Percentiles rank a stretch among this genome's conserved stretches.
Conservation (phyloP, 805 yeast species). For the Cyberlindnera maritima region DNA sequence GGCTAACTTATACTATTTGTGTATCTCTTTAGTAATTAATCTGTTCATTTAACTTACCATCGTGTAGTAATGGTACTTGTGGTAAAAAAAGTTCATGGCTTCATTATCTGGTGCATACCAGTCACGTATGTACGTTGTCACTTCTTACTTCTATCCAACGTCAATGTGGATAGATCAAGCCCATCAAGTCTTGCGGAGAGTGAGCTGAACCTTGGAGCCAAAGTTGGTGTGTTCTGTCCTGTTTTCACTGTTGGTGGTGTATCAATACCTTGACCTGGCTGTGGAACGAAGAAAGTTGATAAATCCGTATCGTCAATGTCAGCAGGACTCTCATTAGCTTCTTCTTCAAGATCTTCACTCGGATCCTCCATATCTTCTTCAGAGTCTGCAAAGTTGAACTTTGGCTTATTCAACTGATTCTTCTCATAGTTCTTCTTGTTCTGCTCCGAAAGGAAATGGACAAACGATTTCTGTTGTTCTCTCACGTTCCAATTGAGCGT, state of each 20-base stretch:
- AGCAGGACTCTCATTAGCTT: slow-evolving; percentile 25
- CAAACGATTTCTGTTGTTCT: slow-evolving; percentile 82
- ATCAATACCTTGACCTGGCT: slow-evolving; percentile 26
- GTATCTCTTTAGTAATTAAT: too few relatives aligned
- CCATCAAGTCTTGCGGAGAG: slow-evolving; percentile 6
- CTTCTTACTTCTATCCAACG: neutral
- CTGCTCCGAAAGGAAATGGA: slow-evolving; percentile 55
- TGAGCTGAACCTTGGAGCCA: slow-evolving; percentile 15
- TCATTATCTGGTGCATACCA: neutral
- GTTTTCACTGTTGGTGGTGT: slow-evolving; percentile 23
- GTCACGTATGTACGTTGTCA: too few relatives aligned
- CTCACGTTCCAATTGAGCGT: slow-evolving; percentile 93
- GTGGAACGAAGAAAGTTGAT: slow-evolving; percentile 26
- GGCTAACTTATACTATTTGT: too few relatives aligned
- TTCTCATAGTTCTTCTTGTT: slow-evolving; percentile 45
- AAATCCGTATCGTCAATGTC: slow-evolving; percentile 29
- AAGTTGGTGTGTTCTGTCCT: slow-evolving; percentile 17
- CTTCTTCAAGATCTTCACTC: slow-evolving; percentile 19
- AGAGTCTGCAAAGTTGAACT: slow-evolving; percentile 24
- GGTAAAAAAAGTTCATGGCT: neutral
- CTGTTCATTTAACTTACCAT: too few relatives aligned
- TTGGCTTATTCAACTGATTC: slow-evolving; percentile 24
- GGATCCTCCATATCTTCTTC: slow-evolving; percentile 23
- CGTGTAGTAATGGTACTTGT: neutral
- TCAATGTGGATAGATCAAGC: slow-evolving; percentile 7